Evolutionary conservation across 148 eudicot species (phyloP).

Genomic region (Persicaria maculosa): DNA sequence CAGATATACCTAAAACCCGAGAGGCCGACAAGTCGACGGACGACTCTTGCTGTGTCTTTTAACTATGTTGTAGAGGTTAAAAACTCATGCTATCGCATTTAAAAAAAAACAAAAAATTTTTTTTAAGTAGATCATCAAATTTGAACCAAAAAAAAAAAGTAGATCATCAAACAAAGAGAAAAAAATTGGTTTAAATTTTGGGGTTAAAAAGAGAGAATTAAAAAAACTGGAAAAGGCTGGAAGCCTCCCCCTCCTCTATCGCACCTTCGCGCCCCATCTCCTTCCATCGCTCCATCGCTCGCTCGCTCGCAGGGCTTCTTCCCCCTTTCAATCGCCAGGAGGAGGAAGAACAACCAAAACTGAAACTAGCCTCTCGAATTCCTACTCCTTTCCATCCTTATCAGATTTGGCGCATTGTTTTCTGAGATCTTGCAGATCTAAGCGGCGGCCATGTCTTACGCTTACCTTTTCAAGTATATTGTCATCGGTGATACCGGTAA

Average conservation of each 20-base stretch:
- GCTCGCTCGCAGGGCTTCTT: slow-evolving; percentile 5
- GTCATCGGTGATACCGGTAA: slow-evolving; percentile 86
- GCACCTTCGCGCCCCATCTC: slow-evolving; percentile 6
- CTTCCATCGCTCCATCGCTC: slow-evolving; percentile 1
- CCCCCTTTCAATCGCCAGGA: not conserved
- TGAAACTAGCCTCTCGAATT: not conserved
- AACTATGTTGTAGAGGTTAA: no score
- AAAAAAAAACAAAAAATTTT: no score
- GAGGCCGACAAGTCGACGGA: no score
- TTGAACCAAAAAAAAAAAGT: no score
- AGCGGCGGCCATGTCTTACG: slow-evolving; percentile 55
- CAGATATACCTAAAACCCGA: no score
- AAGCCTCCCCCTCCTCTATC: not conserved
- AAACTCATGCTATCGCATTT: no score
- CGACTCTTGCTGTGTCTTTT: no score
- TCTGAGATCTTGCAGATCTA: not conserved
- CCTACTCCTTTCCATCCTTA: not conserved
- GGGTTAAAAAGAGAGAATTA: no score
- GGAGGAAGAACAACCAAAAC: slow-evolving; percentile 1
- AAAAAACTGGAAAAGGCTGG: no score
- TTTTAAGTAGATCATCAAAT: no score
- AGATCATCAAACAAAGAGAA: no score
- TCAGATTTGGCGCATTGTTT: not conserved
- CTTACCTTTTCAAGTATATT: slow-evolving; percentile 87
- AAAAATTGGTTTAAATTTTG: no score